These are phyloP conservation scores for Citrus reticulata DNA, from an alignment of 345 rosid species.

Conservation along the genomic window DNA sequence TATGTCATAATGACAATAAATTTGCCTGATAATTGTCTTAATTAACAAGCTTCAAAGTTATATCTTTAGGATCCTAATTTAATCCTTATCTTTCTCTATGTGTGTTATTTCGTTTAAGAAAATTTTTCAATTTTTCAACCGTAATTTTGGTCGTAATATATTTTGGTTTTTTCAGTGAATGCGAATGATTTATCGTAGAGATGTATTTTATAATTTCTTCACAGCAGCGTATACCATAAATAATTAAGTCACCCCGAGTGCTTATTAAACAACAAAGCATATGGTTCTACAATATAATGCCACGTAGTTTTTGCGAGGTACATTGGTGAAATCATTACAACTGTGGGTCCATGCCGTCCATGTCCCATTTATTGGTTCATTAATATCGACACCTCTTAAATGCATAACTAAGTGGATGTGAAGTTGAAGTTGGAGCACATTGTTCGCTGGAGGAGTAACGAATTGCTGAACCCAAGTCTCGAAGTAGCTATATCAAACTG, in stretches of 20 bases:
- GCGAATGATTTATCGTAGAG: too few species aligned
- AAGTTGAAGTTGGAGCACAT: slow-evolving; percentile 16
- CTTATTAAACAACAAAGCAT: not conserved
- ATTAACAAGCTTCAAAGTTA: too few species aligned
- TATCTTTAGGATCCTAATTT: too few species aligned
- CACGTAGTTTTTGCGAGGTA: not conserved
- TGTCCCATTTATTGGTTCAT: slow-evolving; percentile 1
- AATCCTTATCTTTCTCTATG: too few species aligned
- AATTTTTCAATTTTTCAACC: too few species aligned
- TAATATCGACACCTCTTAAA: not conserved
- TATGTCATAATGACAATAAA: too few species aligned
- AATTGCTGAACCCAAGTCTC: slow-evolving; percentile 24
- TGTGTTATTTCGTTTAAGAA: too few species aligned
- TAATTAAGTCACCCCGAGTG: not conserved
- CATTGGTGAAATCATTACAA: not conserved
- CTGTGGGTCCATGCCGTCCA: not conserved
- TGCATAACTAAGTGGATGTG: not conserved
- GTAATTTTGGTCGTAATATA: too few species aligned
- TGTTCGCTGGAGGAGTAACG: not conserved
- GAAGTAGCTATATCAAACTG: slow-evolving; percentile 27
- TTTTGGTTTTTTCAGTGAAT: too few species aligned
- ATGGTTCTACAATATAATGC: not conserved
- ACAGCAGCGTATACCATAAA: not conserved
- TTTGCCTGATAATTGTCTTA: too few species aligned
- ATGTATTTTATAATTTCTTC: too few species aligned